These are phyloP conservation scores for Agrocybe pediades DNA, from an alignment of 768 basidiomycete genomes.

Conservation along the genomic window DNA sequence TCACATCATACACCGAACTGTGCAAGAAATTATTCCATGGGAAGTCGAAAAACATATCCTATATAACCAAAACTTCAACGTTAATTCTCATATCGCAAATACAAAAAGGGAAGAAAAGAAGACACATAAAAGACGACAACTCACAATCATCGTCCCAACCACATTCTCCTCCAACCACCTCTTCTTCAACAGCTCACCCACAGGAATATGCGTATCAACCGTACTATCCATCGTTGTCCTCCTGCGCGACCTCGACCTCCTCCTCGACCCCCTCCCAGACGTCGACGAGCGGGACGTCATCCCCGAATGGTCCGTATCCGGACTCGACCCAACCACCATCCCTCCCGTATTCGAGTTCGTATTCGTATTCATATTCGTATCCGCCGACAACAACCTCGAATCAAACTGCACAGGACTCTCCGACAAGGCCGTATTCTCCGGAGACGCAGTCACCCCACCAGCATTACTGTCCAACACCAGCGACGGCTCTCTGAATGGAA, in stretches of 20 bases:
- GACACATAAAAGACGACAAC: constrained; percentile 30
- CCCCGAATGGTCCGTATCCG: constrained; percentile 21
- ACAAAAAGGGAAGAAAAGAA: not conserved
- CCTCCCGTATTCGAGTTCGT: no score
- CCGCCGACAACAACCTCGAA: not conserved
- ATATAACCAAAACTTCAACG: constrained; percentile 5
- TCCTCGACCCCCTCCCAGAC: constrained; percentile 45
- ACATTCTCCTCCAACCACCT: constrained; percentile 76
- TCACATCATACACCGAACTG: constrained; percentile 92
- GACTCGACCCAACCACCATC: constrained; percentile 10
- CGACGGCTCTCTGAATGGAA: constrained; percentile 33
- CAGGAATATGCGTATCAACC: constrained; percentile 43
- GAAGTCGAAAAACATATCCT: constrained; percentile 95
- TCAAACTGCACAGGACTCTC: constrained; percentile 9
- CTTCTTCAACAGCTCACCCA: constrained; percentile 82
- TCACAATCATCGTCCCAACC: constrained; percentile 74
- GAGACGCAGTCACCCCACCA: constrained; percentile 30
- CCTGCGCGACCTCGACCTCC: constrained; percentile 58
- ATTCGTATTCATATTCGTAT: no score
- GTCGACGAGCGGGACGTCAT: constrained; percentile 22
- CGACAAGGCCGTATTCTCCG: constrained; percentile 19
- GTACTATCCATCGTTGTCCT: constrained; percentile 33
- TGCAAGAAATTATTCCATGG: constrained; percentile 99
- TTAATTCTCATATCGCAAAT: no score
- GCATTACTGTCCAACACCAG: constrained; percentile 36